phyloP scores from a whole-genome alignment of 805 yeast genomes.

The Nakazawaea wyomingensis region DNA sequence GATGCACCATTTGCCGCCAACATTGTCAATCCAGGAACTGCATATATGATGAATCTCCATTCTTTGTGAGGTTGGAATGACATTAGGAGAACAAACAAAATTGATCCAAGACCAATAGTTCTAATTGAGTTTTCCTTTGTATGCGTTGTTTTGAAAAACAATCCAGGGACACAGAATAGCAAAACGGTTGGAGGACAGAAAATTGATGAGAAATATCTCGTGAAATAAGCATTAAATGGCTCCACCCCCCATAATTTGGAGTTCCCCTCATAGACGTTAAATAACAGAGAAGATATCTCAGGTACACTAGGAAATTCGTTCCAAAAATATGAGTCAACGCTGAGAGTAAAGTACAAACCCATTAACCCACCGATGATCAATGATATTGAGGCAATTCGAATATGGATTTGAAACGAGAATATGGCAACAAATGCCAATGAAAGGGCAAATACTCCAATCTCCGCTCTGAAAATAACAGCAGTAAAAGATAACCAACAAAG shows the following conservation, averaged over 20 bases:
- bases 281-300: slow-evolving; percentile 66
- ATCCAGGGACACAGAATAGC: slow-evolving; percentile 31
- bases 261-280: slow-evolving; percentile 73
- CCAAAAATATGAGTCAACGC: slow-evolving; percentile 81
- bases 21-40: slow-evolving; percentile 62
- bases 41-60: slow-evolving; percentile 83
- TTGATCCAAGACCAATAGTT: slow-evolving; percentile 44
- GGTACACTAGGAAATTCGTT: slow-evolving; percentile 44
- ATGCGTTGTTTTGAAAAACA: slow-evolving; percentile 20
- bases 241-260: slow-evolving; percentile 81
- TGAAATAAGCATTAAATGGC: slow-evolving; percentile 67
- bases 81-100: slow-evolving; percentile 54
- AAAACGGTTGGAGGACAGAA: slow-evolving; percentile 43
- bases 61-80: slow-evolving; percentile 90
- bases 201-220: slow-evolving; percentile 42
- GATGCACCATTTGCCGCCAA: slow-evolving; percentile 60
- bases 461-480: slow-evolving; percentile 69
- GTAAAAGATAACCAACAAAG: slow-evolving; percentile 54
- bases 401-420: slow-evolving; percentile 40
- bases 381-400: slow-evolving; percentile 34
- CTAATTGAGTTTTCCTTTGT: slow-evolving; percentile 31
- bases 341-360: slow-evolving; percentile 44
- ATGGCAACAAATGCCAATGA: slow-evolving; percentile 44
- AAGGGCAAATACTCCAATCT: slow-evolving; percentile 52
- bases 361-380: slow-evolving; percentile 41